Percentiles rank a stretch among this genome's conserved stretches.
Evolutionary conservation across 1,139 yeast genomes (phyloP).

Genomic region (Pichia sp.): DNA sequence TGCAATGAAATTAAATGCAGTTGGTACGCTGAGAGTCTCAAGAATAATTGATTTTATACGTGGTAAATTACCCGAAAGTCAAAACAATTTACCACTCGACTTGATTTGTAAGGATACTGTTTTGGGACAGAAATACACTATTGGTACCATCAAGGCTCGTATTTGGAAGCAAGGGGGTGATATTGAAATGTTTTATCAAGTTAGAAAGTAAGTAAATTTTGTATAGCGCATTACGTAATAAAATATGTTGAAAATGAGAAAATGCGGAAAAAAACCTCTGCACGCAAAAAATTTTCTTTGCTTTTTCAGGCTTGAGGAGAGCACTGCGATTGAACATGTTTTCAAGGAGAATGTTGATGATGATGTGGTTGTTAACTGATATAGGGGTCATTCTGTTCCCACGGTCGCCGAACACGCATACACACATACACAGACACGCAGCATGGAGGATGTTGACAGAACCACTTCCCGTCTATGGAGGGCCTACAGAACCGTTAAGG

Average conservation of each 20-base stretch:
- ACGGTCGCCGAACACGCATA: no score
- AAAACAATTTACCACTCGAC: conserved; percentile 56
- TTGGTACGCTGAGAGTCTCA: conserved; percentile 74
- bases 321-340: conserved; percentile 5
- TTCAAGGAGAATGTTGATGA: background rate
- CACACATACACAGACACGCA: conserved; percentile 1
- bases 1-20: conserved; percentile 68
- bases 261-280: no score
- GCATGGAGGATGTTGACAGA: conserved; percentile 90
- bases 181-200: conserved; percentile 54
- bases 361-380: no score
- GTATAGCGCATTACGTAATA: no score
- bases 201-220: background rate
- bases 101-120: conserved; percentile 69
- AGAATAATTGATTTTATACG: conserved; percentile 67
- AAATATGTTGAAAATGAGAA: background rate
- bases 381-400: no score
- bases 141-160: conserved; percentile 78
- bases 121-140: conserved; percentile 66
- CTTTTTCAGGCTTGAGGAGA: background rate
- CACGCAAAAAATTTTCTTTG: background rate
- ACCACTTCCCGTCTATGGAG: conserved; percentile 92
- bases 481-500: conserved; percentile 89
- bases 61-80: conserved; percentile 63
- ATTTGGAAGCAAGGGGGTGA: conserved; percentile 89